A percentile compares a stretch with the other conserved stretches of the same genome.
phyloP scores from a whole-genome alignment of 352 stramenopile species.

The Phytophthora europaea region DNA sequence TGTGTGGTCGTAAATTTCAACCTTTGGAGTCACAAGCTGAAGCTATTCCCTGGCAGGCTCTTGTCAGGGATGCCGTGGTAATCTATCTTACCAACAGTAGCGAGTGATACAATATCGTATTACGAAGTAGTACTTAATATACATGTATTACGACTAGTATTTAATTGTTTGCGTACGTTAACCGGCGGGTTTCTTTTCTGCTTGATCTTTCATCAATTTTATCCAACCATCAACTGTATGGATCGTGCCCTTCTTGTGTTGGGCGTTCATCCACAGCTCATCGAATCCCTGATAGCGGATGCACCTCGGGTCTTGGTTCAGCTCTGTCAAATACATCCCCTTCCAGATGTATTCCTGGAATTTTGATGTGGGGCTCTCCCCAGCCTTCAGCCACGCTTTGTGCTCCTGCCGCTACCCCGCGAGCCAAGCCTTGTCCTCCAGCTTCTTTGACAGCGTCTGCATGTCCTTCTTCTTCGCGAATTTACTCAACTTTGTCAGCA shows the following conservation, averaged over 20 bases:
- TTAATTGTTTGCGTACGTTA: background rate
- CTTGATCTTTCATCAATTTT: constrained; percentile 10
- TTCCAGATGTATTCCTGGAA: constrained; percentile 8
- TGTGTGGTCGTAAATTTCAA: too few relatives aligned
- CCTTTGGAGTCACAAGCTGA: too few relatives aligned
- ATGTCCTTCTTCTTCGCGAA: background rate
- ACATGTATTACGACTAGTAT: too few relatives aligned
- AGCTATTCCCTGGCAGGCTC: too few relatives aligned
- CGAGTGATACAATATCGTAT: too few relatives aligned
- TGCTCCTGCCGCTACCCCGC: background rate
- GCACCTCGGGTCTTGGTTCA: constrained; percentile 1
- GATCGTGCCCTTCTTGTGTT: constrained; percentile 15
- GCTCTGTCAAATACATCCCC: background rate
- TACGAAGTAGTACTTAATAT: too few relatives aligned
- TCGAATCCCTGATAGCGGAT: constrained; percentile 14
- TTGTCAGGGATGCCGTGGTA: too few relatives aligned
- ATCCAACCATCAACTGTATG: background rate
- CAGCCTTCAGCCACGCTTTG: constrained; percentile 6
- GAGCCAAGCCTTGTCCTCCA: background rate
- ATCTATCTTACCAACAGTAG: too few relatives aligned
- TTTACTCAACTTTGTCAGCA: background rate
- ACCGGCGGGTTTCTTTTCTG: background rate
- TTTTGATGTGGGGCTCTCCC: background rate
- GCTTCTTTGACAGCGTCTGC: background rate
- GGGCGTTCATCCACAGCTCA: constrained; percentile 10